phyloP scores from a whole-genome alignment of 2,329 filamentous ascomycete species.

The Pestalotiopsis sp. region DNA sequence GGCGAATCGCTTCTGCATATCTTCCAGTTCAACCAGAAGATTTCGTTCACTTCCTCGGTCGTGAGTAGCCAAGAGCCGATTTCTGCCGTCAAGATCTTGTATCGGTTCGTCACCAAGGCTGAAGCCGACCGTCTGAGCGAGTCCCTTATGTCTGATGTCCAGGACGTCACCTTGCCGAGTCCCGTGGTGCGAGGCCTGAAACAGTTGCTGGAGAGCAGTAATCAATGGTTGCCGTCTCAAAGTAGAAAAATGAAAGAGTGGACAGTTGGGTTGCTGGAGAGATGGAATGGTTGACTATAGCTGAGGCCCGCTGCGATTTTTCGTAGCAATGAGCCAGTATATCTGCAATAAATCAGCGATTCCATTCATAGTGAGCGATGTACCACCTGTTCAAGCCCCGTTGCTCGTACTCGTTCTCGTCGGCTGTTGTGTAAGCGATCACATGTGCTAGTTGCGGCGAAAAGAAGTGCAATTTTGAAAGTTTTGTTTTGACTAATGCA shows the following conservation, averaged over 20 bases:
- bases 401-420: not conserved
- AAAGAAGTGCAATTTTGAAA: constrained; percentile 12
- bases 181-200: constrained; percentile 50
- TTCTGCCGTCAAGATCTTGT: constrained; percentile 57
- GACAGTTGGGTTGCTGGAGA: constrained; percentile 65
- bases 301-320: not conserved
- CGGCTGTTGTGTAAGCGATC: not conserved
- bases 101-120: constrained; percentile 41
- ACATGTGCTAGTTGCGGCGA: not conserved
- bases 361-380: not conserved
- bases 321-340: not conserved
- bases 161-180: constrained; percentile 59
- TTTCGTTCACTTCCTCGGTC: constrained; percentile 51
- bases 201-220: constrained; percentile 49
- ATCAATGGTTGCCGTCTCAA: constrained; percentile 52
- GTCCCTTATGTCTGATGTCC: constrained; percentile 56
- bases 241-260: constrained; percentile 66
- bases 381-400: not conserved
- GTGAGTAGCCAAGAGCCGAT: constrained; percentile 13
- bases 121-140: constrained; percentile 54
- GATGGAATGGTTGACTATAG: constrained; percentile 37
- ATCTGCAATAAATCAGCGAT: not conserved
- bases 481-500: constrained; percentile 58
- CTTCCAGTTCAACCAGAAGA: constrained; percentile 60
- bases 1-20: constrained; percentile 41